Percentiles rank a stretch among this genome's conserved stretches.
These are phyloP conservation scores for Trametes gibbosa DNA, from an alignment of 768 basidiomycete genomes.

Conservation along the genomic window DNA sequence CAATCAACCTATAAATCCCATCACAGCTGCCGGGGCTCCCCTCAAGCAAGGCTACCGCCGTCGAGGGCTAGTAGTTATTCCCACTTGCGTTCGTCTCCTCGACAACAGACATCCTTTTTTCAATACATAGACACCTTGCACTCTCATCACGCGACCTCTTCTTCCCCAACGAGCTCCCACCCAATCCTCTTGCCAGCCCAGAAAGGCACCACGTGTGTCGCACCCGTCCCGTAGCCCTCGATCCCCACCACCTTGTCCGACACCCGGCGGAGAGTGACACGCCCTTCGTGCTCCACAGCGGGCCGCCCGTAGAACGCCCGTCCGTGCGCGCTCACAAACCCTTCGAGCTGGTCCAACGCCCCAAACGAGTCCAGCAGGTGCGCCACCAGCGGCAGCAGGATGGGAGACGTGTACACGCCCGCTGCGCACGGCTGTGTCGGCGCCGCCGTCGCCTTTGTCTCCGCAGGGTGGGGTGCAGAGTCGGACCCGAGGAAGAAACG, in stretches of 20 bases:
- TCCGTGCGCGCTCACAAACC: constrained; percentile 78
- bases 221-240: constrained; percentile 40
- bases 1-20: too few relatives aligned
- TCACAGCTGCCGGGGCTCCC: too few relatives aligned
- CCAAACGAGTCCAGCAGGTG: constrained; percentile 85
- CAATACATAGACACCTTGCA: too few relatives aligned
- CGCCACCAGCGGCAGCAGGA: constrained; percentile 87
- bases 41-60: too few relatives aligned
- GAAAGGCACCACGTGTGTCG: constrained; percentile 67
- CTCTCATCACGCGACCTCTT: constrained; percentile 1
- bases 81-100: too few relatives aligned
- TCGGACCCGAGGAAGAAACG: constrained; percentile 98
- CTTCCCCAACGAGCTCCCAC: constrained; percentile 50
- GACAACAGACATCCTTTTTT: too few relatives aligned
- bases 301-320: constrained; percentile 69
- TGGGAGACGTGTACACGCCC: constrained; percentile 92
- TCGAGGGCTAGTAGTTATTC: too few relatives aligned
- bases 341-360: constrained; percentile 77
- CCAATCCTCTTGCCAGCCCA: constrained; percentile 79
- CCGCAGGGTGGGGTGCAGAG: constrained; percentile 86
- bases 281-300: constrained; percentile 29
- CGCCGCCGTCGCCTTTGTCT: constrained; percentile 65
- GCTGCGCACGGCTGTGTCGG: constrained; percentile 82
- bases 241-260: constrained; percentile 39
- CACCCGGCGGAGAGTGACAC: constrained; percentile 45